phyloP scores from a whole-genome alignment of 306 rosid genomes.

The Luffa aegyptiaca region DNA sequence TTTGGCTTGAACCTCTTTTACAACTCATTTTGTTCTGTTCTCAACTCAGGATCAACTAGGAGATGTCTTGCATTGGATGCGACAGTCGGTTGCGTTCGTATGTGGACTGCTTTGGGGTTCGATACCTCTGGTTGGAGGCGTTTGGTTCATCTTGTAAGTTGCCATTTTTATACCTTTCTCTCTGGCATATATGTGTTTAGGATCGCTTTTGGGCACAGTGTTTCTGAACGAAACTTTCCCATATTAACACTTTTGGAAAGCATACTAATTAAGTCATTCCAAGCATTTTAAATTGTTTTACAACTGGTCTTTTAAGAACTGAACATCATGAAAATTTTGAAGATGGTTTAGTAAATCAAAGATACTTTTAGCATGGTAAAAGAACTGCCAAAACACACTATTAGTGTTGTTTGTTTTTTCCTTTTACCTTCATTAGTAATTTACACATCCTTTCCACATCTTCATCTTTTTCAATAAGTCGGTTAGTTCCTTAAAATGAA shows the following conservation, averaged over 20 bases:
- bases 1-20: not conserved
- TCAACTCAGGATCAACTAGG: constrained; percentile 61
- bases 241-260: not conserved
- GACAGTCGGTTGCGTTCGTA: constrained; percentile 63
- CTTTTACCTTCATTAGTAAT: not conserved
- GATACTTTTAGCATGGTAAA: not conserved
- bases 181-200: not conserved
- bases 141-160: constrained; percentile 31
- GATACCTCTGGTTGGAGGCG: constrained; percentile 82
- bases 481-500: not conserved
- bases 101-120: constrained; percentile 88
- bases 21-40: not conserved
- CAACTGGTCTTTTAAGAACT: not conserved
- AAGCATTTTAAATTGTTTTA: not conserved
- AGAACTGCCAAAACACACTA: not conserved
- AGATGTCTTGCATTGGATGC: constrained; percentile 95
- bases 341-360: not conserved
- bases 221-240: not conserved
- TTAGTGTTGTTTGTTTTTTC: not conserved
- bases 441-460: not conserved
- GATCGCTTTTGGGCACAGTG: not conserved
- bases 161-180: not conserved
- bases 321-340: not conserved
- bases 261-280: not conserved
- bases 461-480: not conserved